Evolutionary conservation across 2,329 filamentous ascomycete species (phyloP).

Genomic region (Monilinia laxa): DNA sequence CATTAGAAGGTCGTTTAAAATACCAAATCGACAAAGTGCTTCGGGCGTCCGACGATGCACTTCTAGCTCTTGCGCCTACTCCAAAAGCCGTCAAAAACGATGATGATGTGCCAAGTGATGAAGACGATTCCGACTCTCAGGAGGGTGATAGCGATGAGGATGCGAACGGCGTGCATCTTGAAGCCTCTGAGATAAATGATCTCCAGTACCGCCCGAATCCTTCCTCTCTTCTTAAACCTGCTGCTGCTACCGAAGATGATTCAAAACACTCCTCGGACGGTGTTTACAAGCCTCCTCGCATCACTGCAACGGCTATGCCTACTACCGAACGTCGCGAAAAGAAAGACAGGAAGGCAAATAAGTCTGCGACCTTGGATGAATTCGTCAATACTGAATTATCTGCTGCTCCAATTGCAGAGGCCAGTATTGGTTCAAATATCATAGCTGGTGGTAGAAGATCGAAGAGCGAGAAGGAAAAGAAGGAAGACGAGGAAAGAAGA

Average conservation of each 20-base stretch:
- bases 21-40: constrained; percentile 97
- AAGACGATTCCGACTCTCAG: constrained; percentile 38
- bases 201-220: constrained; percentile 63
- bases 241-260: constrained; percentile 30
- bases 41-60: constrained; percentile 70
- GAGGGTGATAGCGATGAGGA: constrained; percentile 40
- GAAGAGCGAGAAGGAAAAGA: constrained; percentile 74
- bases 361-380: constrained; percentile 86
- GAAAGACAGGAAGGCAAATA: constrained; percentile 59
- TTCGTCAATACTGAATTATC: constrained; percentile 86
- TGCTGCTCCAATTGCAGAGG: constrained; percentile 74
- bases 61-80: constrained; percentile 22
- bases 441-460: constrained; percentile 72
- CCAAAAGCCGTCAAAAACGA: constrained; percentile 13
- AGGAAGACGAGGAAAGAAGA: constrained; percentile 73
- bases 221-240: constrained; percentile 43
- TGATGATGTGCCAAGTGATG: constrained; percentile 25
- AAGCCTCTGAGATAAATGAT: constrained; percentile 50
- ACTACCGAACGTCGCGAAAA: constrained; percentile 53
- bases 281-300: constrained; percentile 84
- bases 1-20: constrained; percentile 83
- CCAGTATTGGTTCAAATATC: constrained; percentile 90
- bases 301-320: constrained; percentile 83
- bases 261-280: constrained; percentile 55
- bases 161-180: constrained; percentile 32